phyloP scores from a whole-genome alignment of 108 stramenopile species.

The Cyclotella atomus region DNA sequence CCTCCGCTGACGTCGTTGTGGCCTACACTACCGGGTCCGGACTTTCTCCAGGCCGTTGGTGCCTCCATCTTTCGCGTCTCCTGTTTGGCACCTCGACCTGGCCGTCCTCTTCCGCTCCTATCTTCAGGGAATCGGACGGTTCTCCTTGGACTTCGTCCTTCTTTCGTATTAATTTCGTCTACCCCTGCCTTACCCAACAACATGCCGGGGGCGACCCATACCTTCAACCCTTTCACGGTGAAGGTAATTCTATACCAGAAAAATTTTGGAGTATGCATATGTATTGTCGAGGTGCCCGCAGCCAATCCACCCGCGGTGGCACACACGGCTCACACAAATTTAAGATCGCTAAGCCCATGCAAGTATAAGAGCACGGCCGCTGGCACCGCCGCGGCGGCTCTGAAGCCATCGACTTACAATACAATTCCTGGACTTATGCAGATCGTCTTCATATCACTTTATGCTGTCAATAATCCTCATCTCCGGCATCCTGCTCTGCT shows the following conservation, averaged over 20 bases:
- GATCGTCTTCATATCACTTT: neutral
- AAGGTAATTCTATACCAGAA: neutral
- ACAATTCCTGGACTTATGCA: neutral
- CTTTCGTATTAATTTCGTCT: neutral
- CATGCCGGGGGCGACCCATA: neutral
- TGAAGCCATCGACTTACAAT: neutral
- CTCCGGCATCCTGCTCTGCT: no score
- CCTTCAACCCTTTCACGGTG: neutral
- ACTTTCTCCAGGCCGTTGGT: neutral
- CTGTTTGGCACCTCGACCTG: neutral
- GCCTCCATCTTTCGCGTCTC: neutral
- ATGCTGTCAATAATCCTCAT: neutral
- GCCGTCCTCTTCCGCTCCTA: neutral
- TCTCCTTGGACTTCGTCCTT: neutral
- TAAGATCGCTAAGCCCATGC: neutral
- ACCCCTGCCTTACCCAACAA: neutral
- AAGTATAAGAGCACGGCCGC: slow-evolving; percentile 4
- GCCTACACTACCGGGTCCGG: neutral
- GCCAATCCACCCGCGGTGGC: neutral
- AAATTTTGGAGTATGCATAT: neutral
- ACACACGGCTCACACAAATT: neutral
- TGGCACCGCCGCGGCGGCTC: neutral
- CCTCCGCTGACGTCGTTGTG: neutral
- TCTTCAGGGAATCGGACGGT: neutral
- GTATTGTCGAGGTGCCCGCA: neutral